Evolutionary conservation across 371 early-diverging fungal species (phyloP).

Genomic region (Mortierella sp.): DNA sequence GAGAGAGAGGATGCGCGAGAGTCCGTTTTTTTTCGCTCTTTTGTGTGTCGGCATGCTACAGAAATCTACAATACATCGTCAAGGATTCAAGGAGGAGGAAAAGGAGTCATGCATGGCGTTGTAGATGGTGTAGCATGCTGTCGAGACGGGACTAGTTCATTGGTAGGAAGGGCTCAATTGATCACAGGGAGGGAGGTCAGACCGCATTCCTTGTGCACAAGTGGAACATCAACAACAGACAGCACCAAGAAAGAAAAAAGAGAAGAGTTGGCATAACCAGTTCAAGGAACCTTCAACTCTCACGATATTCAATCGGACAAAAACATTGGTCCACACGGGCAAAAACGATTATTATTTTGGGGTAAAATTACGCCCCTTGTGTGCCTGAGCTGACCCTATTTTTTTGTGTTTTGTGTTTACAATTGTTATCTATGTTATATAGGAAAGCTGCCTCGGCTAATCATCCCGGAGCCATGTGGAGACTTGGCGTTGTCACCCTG

Average conservation of each 20-base stretch:
- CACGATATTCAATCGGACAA: not conserved
- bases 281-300: not conserved
- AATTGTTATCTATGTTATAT: conserved; percentile 30
- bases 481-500: conserved; percentile 79
- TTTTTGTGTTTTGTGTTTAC: not conserved
- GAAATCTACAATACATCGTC: not conserved
- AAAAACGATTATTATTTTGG: not conserved
- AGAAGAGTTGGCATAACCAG: not conserved
- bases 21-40: not conserved
- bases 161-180: not conserved
- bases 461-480: conserved; percentile 84
- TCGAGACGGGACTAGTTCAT: not conserved
- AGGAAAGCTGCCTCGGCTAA: conserved; percentile 79
- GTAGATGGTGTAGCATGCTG: not conserved
- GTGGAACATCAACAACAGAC: not conserved
- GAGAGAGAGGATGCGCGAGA: not conserved
- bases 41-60: not conserved
- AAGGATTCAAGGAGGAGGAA: not conserved
- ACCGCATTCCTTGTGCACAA: not conserved
- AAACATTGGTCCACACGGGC: not conserved
- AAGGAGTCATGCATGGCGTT: not conserved
- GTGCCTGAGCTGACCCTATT: conserved; percentile 1
- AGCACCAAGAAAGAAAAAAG: not conserved
- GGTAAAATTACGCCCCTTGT: not conserved
- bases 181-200: not conserved